Percentiles rank a stretch among this genome's conserved stretches.
Evolutionary conservation across 345 rosid species (phyloP).

Genomic region (Eucalyptus leucophloia): DNA sequence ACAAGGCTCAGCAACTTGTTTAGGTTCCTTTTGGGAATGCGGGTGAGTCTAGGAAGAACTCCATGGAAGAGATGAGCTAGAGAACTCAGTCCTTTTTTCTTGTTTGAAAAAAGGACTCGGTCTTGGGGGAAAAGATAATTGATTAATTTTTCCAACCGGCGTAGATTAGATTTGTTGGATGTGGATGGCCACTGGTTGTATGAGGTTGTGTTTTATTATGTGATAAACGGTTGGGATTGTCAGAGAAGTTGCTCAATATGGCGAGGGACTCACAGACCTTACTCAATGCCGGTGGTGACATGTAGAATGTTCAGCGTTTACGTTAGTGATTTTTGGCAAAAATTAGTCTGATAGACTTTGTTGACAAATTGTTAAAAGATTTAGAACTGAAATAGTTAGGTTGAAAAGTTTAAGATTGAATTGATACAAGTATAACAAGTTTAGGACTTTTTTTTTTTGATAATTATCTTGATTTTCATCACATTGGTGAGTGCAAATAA

Average conservation of each 20-base stretch:
- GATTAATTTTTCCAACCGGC: neutral
- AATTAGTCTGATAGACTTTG: too few species aligned
- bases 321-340: accelerated
- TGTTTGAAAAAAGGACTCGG: neutral
- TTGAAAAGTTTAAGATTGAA: too few species aligned
- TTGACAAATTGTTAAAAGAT: neutral
- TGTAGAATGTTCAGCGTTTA: too few species aligned
- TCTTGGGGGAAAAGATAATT: accelerated
- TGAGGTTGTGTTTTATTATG: neutral
- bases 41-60: neutral
- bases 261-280: accelerated
- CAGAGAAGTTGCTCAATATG: neutral
- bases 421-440: too few species aligned
- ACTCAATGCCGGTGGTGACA: accelerated
- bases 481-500: too few species aligned
- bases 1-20: neutral
- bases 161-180: neutral
- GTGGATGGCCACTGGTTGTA: neutral
- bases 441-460: too few species aligned
- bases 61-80: neutral
- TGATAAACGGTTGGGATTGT: neutral
- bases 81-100: too few species aligned
- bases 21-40: neutral
- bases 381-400: too few species aligned
- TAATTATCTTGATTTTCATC: too few species aligned